These are phyloP conservation scores for Ophiostoma montium DNA, from an alignment of 2,329 filamentous ascomycete species.

Conservation along the genomic window DNA sequence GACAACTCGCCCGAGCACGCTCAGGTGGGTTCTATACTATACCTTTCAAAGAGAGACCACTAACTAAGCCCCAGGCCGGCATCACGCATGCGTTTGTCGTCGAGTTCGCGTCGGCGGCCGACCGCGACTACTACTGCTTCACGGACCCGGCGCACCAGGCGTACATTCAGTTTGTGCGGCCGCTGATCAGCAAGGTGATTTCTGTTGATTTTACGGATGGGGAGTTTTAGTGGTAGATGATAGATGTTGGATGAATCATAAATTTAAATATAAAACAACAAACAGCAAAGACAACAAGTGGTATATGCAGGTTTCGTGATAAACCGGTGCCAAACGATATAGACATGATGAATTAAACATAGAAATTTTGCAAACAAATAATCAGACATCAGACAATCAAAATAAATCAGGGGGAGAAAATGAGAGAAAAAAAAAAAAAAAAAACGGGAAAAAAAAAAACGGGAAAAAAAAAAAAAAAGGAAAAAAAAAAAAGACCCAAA, in stretches of 20 bases:
- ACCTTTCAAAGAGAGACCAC: not conserved
- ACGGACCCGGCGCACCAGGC: constrained; percentile 47
- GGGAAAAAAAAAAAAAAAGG: not conserved
- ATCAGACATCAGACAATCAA: too few species aligned
- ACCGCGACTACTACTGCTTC: constrained; percentile 52
- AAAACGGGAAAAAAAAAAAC: too few species aligned
- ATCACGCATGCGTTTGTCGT: constrained; percentile 54
- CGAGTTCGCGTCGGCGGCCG: constrained; percentile 46
- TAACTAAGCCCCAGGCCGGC: constrained; percentile 30
- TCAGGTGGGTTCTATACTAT: constrained; percentile 21
- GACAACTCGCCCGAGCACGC: constrained; percentile 47
- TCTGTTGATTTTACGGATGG: constrained; percentile 6
- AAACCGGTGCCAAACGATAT: too few species aligned
- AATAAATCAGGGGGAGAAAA: too few species aligned
- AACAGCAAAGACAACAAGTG: not conserved
- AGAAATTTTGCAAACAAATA: too few species aligned
- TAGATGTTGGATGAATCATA: too few species aligned
- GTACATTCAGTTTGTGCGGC: constrained; percentile 25
- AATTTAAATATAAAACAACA: too few species aligned
- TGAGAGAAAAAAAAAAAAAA: too few species aligned
- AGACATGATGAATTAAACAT: too few species aligned
- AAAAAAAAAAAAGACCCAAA: not conserved
- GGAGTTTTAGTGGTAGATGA: too few species aligned
- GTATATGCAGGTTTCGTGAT: too few species aligned
- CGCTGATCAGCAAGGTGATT: constrained; percentile 1